Base-by-base conservation (phyloP, 345 rosid genomes). In the Populus alba region DNA sequence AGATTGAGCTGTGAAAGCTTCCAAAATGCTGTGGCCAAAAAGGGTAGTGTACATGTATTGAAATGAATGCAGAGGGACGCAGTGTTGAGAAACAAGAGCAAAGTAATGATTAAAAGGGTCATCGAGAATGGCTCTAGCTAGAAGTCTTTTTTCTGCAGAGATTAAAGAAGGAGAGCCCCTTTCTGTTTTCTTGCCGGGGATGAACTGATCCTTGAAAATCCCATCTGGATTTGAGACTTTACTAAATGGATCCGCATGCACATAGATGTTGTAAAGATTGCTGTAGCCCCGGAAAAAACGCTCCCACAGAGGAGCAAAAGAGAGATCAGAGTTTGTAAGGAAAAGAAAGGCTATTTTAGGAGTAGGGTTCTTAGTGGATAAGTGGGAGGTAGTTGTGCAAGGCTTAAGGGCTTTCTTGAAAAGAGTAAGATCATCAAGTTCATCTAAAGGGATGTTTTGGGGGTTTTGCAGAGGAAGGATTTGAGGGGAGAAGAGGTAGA, bases 291-390 rank as follows among this genome's bases (percentile, higher is more conserved):
- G 57, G 89, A 95, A 90, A 85, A 95, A 95, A 6, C 80, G 83
- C 8, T 90, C 92, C 98, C 97, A 95, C 0, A 92, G 49, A 37
- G 95, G 98, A 3, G 91, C 83, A 80, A 94, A 92, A 53, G 83
- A 76, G 79, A 94, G 95, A 83, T 91, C 87, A 53, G 97, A 90
- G 90, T 92, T 92, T 0, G 98, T 94, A 49, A 94, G 92, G 89
- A 94, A 94, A 74, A 94, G 97, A 78, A 94, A 94, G 13, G 98
- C 98, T 80, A 94, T 90, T 79, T 90, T 94, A 1, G 97, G 95
- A 8, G 76, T 82, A 25, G 94, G 88, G 51, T 80, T 76, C 0
- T 68, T 72, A 76, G 83, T 75, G 33, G 85, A 77, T 13, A 88
- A 51, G 47, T 63, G 91, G 47, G 91, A 82, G 71, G 83, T 74